Evolutionary conservation across 2,329 filamentous ascomycete genomes (phyloP).

Genomic region (Exophiala viscosa): DNA sequence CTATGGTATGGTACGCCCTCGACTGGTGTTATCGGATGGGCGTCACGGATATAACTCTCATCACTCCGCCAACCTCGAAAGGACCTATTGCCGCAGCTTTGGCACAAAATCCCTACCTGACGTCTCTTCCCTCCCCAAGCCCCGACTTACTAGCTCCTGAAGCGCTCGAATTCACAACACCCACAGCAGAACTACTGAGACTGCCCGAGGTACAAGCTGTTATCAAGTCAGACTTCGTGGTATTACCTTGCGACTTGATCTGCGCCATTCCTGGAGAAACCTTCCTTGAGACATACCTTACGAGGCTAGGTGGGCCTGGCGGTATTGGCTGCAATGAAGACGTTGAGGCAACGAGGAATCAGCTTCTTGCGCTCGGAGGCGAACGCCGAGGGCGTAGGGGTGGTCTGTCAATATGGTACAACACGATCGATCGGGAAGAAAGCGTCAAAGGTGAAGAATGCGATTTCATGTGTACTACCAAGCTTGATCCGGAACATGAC

Average conservation of each 20-base stretch:
- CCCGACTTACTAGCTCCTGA: slow-evolving; percentile 71
- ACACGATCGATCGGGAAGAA: slow-evolving; percentile 68
- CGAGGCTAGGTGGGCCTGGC: slow-evolving; percentile 67
- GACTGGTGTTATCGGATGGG: slow-evolving; percentile 50
- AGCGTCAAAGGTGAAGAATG: slow-evolving; percentile 86
- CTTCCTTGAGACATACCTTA: slow-evolving; percentile 88
- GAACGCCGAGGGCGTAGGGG: slow-evolving; percentile 64
- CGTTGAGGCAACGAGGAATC: slow-evolving; percentile 39
- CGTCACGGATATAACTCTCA: slow-evolving; percentile 46
- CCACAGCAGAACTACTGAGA: slow-evolving; percentile 83
- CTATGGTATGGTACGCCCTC: slow-evolving; percentile 49
- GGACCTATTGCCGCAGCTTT: slow-evolving; percentile 45
- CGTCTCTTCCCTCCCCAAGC: slow-evolving; percentile 46
- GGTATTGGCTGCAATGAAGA: slow-evolving; percentile 39
- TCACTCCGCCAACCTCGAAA: slow-evolving; percentile 45
- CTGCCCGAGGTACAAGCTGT: slow-evolving; percentile 75
- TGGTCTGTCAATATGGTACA: slow-evolving; percentile 85
- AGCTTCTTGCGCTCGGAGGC: slow-evolving; percentile 49
- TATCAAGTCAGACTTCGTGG: slow-evolving; percentile 80
- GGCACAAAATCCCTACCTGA: slow-evolving; percentile 49
- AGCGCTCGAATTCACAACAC: slow-evolving; percentile 75
- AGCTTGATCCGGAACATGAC: slow-evolving; percentile 53
- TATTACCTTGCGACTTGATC: slow-evolving; percentile 89
- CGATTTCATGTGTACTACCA: slow-evolving; percentile 79
- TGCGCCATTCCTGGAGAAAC: slow-evolving; percentile 82